A percentile compares a stretch with the other conserved stretches of the same genome.
Conservation (phyloP, 495 filamentous ascomycete genomes). For the Penicillium cosmopolitanum region DNA sequence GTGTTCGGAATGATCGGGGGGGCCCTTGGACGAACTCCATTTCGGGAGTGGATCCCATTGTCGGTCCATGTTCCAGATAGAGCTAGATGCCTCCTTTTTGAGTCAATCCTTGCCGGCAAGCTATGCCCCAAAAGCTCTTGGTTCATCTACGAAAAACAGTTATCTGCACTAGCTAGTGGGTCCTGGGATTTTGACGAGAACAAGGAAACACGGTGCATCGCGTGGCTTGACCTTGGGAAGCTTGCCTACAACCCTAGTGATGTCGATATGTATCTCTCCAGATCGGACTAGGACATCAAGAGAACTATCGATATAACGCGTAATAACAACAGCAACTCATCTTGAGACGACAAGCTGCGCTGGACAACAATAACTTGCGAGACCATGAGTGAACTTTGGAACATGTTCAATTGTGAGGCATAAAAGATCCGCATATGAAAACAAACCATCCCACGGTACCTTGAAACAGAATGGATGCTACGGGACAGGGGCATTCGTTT, state of each 20-base stretch:
- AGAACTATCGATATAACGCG: too few species aligned
- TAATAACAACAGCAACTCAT: neutral
- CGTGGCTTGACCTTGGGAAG: neutral
- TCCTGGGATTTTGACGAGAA: neutral
- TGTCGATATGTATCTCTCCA: neutral
- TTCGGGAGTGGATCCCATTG: constrained; percentile 4
- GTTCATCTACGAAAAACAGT: constrained; percentile 10
- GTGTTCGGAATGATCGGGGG: constrained; percentile 15
- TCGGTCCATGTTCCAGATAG: constrained; percentile 8
- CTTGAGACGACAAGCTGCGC: neutral
- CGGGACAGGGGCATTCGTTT: constrained; percentile 20
- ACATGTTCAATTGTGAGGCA: constrained; percentile 6
- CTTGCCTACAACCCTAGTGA: neutral
- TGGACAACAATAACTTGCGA: neutral
- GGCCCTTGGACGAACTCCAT: constrained; percentile 9
- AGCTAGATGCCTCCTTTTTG: constrained; percentile 16
- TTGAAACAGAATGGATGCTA: constrained; percentile 15
- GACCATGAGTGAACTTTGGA: neutral
- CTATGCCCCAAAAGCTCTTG: neutral
- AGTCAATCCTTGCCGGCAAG: neutral
- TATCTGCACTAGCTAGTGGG: neutral
- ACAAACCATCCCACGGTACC: constrained; percentile 1
- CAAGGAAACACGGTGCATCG: constrained; percentile 1
- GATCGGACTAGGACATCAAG: neutral
- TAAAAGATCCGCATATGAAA: constrained; percentile 9